Conservation (phyloP, 441 rosid genomes). For the Geranium incanum region DNA sequence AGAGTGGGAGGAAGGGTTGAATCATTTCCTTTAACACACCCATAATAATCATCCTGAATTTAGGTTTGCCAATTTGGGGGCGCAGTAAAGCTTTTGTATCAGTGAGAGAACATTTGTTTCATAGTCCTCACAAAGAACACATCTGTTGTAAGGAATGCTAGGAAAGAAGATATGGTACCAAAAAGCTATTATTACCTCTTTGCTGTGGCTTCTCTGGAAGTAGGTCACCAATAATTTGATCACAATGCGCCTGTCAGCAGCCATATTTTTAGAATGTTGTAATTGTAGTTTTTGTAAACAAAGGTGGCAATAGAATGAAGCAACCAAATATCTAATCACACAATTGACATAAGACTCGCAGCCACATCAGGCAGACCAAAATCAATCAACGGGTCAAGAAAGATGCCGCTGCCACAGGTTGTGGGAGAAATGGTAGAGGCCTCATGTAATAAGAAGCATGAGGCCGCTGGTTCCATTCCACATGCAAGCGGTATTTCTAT, state of each 20-base stretch:
- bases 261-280: too few species aligned
- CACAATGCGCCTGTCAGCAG: not conserved
- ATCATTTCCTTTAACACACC: not conserved
- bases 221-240: conserved; percentile 3
- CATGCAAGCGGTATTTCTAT: too few species aligned
- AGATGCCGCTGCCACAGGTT: too few species aligned
- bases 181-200: not conserved
- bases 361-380: not conserved
- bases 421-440: too few species aligned
- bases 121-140: not conserved
- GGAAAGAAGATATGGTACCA: not conserved
- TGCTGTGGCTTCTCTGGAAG: conserved; percentile 1
- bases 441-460: too few species aligned
- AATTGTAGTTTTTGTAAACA: too few species aligned
- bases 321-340: too few species aligned
- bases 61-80: not conserved
- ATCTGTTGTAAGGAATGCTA: not conserved
- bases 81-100: not conserved
- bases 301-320: too few species aligned
- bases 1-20: not conserved
- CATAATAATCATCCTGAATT: not conserved
- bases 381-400: too few species aligned
- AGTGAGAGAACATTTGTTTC: not conserved
- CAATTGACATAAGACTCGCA: not conserved
- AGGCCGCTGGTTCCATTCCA: too few species aligned